Conservation (phyloP, 805 yeast species). For the Maudiozyma turicensis region DNA sequence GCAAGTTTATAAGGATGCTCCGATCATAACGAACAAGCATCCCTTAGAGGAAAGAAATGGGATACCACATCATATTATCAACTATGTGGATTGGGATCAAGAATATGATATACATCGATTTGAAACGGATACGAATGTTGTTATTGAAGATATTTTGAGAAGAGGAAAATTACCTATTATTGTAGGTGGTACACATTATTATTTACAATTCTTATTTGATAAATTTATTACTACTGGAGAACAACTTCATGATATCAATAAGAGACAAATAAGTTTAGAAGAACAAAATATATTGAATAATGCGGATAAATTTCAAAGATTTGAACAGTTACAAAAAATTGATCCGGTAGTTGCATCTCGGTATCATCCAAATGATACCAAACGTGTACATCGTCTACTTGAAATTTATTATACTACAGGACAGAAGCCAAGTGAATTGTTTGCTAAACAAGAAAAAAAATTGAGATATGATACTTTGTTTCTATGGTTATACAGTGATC, state of each 20-base stretch:
- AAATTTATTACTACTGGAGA: conserved; percentile 34
- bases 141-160: conserved; percentile 54
- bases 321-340: conserved; percentile 36
- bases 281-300: conserved; percentile 18
- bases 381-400: conserved; percentile 70
- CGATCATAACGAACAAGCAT: conserved; percentile 84
- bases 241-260: neutral
- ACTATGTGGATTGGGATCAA: conserved; percentile 71
- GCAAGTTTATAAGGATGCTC: conserved; percentile 77
- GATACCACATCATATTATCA: conserved; percentile 76
- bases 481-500: conserved; percentile 75
- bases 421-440: conserved; percentile 58
- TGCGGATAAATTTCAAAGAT: conserved; percentile 21
- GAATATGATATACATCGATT: conserved; percentile 78
- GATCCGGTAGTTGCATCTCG: conserved; percentile 72
- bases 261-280: neutral
- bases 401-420: conserved; percentile 70
- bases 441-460: conserved; percentile 50
- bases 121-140: conserved; percentile 52
- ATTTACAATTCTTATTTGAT: conserved; percentile 67
- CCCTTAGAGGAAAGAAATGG: conserved; percentile 71
- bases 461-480: conserved; percentile 54
- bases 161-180: conserved; percentile 73
- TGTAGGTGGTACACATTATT: conserved; percentile 96
- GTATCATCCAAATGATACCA: conserved; percentile 84